Evolutionary conservation across 108 stramenopile genomes (phyloP).

Genomic region (Halocafeteria seosinensis): DNA sequence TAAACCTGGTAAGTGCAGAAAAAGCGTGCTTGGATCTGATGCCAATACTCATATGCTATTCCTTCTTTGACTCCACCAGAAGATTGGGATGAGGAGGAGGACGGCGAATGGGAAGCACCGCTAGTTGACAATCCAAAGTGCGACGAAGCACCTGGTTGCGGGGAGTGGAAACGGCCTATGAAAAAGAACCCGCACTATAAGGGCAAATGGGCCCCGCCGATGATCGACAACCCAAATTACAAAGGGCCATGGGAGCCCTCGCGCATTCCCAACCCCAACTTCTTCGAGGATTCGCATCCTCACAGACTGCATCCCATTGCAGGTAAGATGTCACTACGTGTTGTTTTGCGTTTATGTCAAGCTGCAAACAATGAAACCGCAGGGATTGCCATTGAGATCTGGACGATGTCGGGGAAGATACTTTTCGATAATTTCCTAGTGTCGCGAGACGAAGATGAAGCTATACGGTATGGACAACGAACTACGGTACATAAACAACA

Average conservation of each 20-base stretch:
- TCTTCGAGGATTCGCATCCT: slow-evolving; percentile 20
- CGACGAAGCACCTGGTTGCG: slow-evolving; percentile 28
- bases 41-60: slow-evolving; percentile 16
- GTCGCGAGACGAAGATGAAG: background rate
- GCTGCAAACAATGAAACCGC: too few species aligned
- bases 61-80: slow-evolving; percentile 27
- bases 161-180: slow-evolving; percentile 21
- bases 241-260: slow-evolving; percentile 82
- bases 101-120: slow-evolving; percentile 61
- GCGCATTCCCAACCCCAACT: slow-evolving; percentile 54
- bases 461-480: too few species aligned
- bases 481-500: too few species aligned
- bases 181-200: slow-evolving; percentile 31
- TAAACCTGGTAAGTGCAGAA: slow-evolving; percentile 23
- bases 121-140: slow-evolving; percentile 26
- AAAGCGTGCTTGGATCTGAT: slow-evolving; percentile 7
- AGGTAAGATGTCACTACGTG: too few species aligned
- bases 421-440: background rate
- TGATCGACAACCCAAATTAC: slow-evolving; percentile 92
- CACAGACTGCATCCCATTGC: background rate
- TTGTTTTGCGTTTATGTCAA: too few species aligned
- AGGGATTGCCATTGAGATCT: background rate
- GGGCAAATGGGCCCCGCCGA: slow-evolving; percentile 70
- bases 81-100: slow-evolving; percentile 98
- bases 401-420: background rate